Base-by-base conservation (phyloP, 805 yeast species). In the Maudiozyma serrabonitensis region DNA sequence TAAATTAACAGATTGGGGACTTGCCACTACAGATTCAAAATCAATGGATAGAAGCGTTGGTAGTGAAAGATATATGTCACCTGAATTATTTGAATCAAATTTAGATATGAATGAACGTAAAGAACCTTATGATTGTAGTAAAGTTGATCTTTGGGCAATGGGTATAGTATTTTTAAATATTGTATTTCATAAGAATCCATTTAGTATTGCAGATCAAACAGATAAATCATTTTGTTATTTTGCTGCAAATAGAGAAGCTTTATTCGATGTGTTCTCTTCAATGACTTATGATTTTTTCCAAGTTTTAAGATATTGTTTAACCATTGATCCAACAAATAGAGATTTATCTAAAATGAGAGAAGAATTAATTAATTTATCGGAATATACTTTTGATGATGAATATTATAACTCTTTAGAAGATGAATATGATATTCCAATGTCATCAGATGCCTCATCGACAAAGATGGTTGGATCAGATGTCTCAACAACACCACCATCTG, bases 21-120 rank as follows among this genome's bases (percentile, higher is more conserved):
- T 83, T 53, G 80, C 88, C 8, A 78, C 88, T 0, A 65, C 66
- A 6, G 60, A 64, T 32, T 69, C 70, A 44, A 67, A 69, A 43
- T 81, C 87, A 57, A 68, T 78, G 35, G 89, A 87, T 60, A 85
- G 88, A 63, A 95, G 87, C 53, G 85, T 87, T 51, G 96, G 96
- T 23, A 80, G 87, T 48, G 95, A 87, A 67, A 75, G 95, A 53
- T 89, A 89, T 67, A 89, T 89, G 97, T 95, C 96, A 0, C 97
- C 97, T 1, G 97, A 89, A 62, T 69, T 88, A 50, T 82, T 88
- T 61, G 95, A 88, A 47, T 56, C 61, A 7, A 66, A 67, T 56
- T 52, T 64, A 38, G 69, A 66, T 49, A 47, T 60, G 37, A 64
- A 67, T 28, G 69, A 70, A 43, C 65, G 68, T 41, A 68, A 79